Evolutionary conservation across 177 flowering plant species (phyloP).

Genomic region (Telopea speciosissima): DNA sequence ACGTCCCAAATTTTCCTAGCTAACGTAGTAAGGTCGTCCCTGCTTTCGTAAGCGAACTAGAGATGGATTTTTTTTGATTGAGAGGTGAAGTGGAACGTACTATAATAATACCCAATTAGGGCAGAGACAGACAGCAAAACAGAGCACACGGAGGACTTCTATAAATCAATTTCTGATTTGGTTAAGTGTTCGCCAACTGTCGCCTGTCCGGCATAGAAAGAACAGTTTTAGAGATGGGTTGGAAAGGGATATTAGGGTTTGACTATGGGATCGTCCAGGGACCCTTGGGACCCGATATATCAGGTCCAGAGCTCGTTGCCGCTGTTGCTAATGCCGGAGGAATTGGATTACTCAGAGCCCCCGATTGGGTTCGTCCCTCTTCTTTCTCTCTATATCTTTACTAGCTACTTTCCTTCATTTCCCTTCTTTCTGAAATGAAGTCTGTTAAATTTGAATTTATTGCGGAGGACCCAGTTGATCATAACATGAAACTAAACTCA

Average conservation of each 20-base stretch:
- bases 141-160: too few species aligned
- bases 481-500: background rate
- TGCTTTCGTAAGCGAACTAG: too few species aligned
- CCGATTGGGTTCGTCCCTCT: constrained; percentile 58
- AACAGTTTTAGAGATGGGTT: constrained; percentile 40
- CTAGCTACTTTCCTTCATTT: background rate
- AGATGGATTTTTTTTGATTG: too few species aligned
- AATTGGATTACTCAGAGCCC: constrained; percentile 71
- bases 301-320: constrained; percentile 88
- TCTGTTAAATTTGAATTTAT: background rate
- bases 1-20: too few species aligned
- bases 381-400: background rate
- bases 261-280: constrained; percentile 82
- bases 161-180: too few species aligned
- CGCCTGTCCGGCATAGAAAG: too few species aligned
- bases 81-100: too few species aligned
- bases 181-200: too few species aligned
- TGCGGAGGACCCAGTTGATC: background rate
- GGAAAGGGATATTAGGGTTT: constrained; percentile 82
- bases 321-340: constrained; percentile 88
- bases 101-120: too few species aligned
- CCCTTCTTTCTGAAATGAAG: background rate
- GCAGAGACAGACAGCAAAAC: too few species aligned
- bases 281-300: constrained; percentile 83
- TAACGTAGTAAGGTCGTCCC: too few species aligned